Percentiles rank a stretch among this genome's conserved stretches.
Conservation (phyloP, 164 flowering plant species). For the Aristolochia californica region DNA sequence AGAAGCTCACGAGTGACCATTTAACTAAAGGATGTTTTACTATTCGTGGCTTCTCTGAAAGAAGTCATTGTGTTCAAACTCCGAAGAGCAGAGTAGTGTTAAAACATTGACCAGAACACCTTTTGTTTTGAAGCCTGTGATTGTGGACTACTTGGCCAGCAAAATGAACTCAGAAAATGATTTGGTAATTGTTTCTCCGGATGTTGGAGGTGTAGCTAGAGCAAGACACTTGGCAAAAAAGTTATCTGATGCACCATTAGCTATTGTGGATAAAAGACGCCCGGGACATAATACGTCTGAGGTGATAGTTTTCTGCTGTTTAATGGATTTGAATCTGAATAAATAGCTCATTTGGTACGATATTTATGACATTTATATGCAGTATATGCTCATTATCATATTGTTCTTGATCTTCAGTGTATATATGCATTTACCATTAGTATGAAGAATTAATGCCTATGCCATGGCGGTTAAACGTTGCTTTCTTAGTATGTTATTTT, state of each 20-base stretch:
- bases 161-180: constrained; percentile 56
- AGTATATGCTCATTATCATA: neutral
- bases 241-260: constrained; percentile 87
- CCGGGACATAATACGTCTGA: constrained; percentile 88
- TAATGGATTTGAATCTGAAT: neutral
- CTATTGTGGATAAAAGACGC: constrained; percentile 96
- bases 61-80: neutral
- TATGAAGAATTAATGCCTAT: too few relatives aligned
- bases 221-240: constrained; percentile 95
- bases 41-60: neutral
- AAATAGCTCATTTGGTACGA: too few relatives aligned
- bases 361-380: too few relatives aligned
- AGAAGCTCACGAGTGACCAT: too few relatives aligned
- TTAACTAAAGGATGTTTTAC: too few relatives aligned
- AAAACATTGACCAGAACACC: neutral
- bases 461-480: too few relatives aligned
- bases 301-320: constrained; percentile 28
- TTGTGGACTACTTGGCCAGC: constrained; percentile 90
- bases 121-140: constrained; percentile 53
- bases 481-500: too few relatives aligned
- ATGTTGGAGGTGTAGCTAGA: constrained; percentile 94
- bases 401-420: neutral
- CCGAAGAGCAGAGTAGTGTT: neutral
- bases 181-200: constrained; percentile 93
- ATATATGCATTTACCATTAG: too few relatives aligned